These are phyloP conservation scores for Mycena belliarum DNA, from an alignment of 768 basidiomycete species.

Conservation along the genomic window DNA sequence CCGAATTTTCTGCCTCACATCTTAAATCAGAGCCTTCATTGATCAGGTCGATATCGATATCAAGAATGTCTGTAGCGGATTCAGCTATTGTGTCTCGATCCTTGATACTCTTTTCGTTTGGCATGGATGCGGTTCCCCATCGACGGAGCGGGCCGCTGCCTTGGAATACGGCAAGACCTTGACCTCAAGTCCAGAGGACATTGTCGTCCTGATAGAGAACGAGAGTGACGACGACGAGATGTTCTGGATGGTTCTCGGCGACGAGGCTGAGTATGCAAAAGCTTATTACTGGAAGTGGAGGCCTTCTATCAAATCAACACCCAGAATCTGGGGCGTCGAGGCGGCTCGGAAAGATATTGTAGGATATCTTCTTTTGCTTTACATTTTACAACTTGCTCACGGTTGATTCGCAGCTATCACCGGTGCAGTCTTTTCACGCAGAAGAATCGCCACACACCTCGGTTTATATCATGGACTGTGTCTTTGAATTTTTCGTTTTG, in stretches of 20 bases:
- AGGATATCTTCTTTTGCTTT: conserved; percentile 25
- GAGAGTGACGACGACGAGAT: conserved; percentile 71
- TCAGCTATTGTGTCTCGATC: conserved; percentile 75
- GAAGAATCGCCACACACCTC: conserved; percentile 40
- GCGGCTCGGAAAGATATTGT: conserved; percentile 41
- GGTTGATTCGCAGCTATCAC: conserved; percentile 42
- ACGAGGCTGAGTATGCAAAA: conserved; percentile 63
- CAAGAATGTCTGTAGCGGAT: conserved; percentile 80
- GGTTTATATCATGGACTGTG: conserved; percentile 71
- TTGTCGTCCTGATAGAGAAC: conserved; percentile 66
- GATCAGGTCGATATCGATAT: conserved; percentile 42
- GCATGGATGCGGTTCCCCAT: conserved; percentile 72
- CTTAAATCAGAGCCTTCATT: background rate
- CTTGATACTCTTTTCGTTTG: conserved; percentile 76
- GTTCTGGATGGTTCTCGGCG: conserved; percentile 88
- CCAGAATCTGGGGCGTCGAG: conserved; percentile 65
- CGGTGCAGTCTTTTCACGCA: conserved; percentile 44
- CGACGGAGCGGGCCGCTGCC: conserved; percentile 62
- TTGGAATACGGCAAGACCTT: conserved; percentile 58
- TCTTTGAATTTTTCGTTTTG: conserved; percentile 79
- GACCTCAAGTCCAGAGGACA: conserved; percentile 34
- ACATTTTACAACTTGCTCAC: conserved; percentile 2
- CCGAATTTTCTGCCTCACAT: background rate
- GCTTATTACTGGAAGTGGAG: conserved; percentile 86
- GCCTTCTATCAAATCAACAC: conserved; percentile 37